phyloP scores from a whole-genome alignment of 768 basidiomycete genomes.

The Trametes cinnabarina region DNA sequence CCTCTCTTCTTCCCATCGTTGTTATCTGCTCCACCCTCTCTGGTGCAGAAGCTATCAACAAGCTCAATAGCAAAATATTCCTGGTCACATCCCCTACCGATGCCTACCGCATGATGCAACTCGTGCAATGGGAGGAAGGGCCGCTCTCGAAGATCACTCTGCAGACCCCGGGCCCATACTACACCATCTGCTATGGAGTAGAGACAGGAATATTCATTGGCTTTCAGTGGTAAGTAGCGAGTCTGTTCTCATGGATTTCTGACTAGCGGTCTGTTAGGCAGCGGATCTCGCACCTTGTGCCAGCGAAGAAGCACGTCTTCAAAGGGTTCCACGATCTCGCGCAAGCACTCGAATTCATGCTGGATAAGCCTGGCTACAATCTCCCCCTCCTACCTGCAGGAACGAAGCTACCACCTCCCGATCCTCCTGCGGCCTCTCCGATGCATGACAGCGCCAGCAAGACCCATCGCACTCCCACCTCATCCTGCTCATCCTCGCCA shows the following conservation, averaged over 20 bases:
- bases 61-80: not conserved
- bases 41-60: not conserved
- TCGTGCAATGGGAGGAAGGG: not conserved
- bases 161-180: not conserved
- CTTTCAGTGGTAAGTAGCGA: not conserved
- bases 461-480: too few relatives aligned
- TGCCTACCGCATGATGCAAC: not conserved
- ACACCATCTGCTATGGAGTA: not conserved
- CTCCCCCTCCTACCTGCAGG: not conserved
- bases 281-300: too few relatives aligned
- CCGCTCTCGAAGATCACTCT: not conserved
- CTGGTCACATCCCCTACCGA: not conserved
- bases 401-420: not conserved
- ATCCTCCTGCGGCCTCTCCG: too few relatives aligned
- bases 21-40: not conserved
- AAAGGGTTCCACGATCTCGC: not conserved
- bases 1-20: not conserved
- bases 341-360: not conserved
- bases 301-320: not conserved
- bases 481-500: too few relatives aligned
- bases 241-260: too few relatives aligned
- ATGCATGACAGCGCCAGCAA: too few relatives aligned
- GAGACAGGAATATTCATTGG: not conserved
- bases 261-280: too few relatives aligned
- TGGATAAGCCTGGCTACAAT: not conserved